Conservation (phyloP, 257 asterid species). For the Solanum neorickii region DNA sequence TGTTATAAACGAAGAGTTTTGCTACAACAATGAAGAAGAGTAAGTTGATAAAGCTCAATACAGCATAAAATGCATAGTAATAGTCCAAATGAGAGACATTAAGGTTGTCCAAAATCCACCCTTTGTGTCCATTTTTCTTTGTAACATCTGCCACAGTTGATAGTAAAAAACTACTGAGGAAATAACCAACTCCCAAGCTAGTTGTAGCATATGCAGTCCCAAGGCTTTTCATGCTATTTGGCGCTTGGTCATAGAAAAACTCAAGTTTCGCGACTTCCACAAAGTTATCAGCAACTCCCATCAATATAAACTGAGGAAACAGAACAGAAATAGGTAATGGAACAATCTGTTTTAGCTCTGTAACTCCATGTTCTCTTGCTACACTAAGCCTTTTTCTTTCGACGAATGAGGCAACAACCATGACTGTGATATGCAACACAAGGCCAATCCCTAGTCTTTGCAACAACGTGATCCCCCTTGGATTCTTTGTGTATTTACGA, state of each 20-base stretch:
- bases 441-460: conserved; percentile 62
- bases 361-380: conserved; percentile 23
- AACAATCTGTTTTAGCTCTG: conserved; percentile 13
- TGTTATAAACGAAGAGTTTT: conserved; percentile 31
- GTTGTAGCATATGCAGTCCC: conserved; percentile 70
- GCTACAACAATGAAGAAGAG: conserved; percentile 41
- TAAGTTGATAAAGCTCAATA: conserved; percentile 28
- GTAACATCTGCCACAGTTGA: conserved; percentile 48
- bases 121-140: conserved; percentile 28
- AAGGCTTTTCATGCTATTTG: conserved; percentile 66
- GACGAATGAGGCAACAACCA: conserved; percentile 29
- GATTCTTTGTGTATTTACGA: conserved; percentile 42
- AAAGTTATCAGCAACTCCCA: conserved; percentile 56
- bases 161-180: conserved; percentile 48
- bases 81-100: conserved; percentile 52
- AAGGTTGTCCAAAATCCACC: conserved; percentile 65
- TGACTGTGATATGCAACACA: conserved; percentile 31
- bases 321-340: conserved; percentile 60
- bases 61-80: conserved; percentile 41
- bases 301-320: conserved; percentile 46
- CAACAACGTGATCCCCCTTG: conserved; percentile 50
- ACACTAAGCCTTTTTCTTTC: conserved; percentile 39
- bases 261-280: conserved; percentile 59
- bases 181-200: conserved; percentile 50
- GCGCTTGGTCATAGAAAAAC: conserved; percentile 73